Base-by-base conservation (phyloP, 768 basidiomycete species). In the Amanita inopinata region DNA sequence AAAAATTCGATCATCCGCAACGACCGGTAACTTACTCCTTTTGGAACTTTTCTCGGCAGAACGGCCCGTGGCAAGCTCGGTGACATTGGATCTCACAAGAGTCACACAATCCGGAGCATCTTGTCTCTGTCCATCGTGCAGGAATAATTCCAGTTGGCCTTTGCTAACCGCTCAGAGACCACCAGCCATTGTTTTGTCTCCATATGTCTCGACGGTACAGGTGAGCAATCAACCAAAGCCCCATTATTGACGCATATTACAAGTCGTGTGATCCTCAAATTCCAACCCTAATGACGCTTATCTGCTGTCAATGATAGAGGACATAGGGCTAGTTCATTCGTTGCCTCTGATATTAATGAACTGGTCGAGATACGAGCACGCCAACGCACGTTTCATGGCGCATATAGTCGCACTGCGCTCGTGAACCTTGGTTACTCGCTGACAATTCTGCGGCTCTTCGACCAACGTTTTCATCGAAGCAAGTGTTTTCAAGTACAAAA, bases 311-410 rank as follows among this genome's bases (percentile, higher is more conserved):
- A 28, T 19, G 6, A 10, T 15, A 43, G 43, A 19, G 69, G 71
- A 0, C 73, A 73, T 42, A 62, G 67, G 23, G 60, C 64, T 9
- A 46, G 68, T 35, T 80, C 78, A 1, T 80, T 77, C 49, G 52
- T 64, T 5, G 62, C 77, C 0, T 51, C 63, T 12, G 78, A 81
- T 49, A 46, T 78, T 23, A 68, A 65, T 39, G 78, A 81, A 54
- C 71, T 81, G 40, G 76, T 76, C 17, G 87, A 91, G 55, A 60
- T 91, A 12, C 72, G 88, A 10, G 88, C 88, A 0, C 70, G 86
- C 20, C 78, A 85, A 50, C 70, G 88, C 31, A 91, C 88, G 0
- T 89, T 88, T 54, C 74, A 89, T 40, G 87, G 85, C 11, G 84
- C 87, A 10, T 90, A 90, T 59, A 71, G 70, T 28, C 76, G 87